Evolutionary conservation across 768 basidiomycete genomes (phyloP).

Genomic region (Hirschioporus abietinus): DNA sequence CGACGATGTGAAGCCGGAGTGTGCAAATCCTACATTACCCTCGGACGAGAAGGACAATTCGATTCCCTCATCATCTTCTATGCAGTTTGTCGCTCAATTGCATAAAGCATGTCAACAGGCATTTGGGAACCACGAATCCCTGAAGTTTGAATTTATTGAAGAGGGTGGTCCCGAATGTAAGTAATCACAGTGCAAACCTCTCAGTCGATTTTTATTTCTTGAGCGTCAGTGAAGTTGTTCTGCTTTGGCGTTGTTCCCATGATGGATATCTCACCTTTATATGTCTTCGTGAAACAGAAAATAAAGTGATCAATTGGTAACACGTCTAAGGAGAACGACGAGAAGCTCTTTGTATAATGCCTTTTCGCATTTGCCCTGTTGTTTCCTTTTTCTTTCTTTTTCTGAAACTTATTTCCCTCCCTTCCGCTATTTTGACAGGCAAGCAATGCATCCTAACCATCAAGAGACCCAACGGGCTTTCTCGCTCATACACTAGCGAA

Average conservation of each 20-base stretch:
- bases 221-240: not conserved
- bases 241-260: constrained; percentile 2
- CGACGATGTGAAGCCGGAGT: not conserved
- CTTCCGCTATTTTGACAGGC: constrained; percentile 25
- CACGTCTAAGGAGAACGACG: not conserved
- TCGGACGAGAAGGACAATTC: constrained; percentile 2
- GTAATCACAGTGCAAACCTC: constrained; percentile 13
- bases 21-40: not conserved
- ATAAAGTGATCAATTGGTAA: not conserved
- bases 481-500: constrained; percentile 50
- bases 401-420: not conserved
- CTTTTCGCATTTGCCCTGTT: not conserved
- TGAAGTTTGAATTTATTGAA: constrained; percentile 47
- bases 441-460: constrained; percentile 61
- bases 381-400: not conserved
- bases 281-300: not conserved
- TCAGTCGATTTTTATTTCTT: not conserved
- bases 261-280: not conserved
- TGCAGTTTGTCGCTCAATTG: constrained; percentile 29
- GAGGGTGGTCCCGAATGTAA: constrained; percentile 32
- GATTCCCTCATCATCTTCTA: not conserved
- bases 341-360: not conserved
- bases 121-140: constrained; percentile 34
- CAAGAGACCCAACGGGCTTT: constrained; percentile 45
- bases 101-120: constrained; percentile 37